phyloP scores from a whole-genome alignment of 176 grass and related monocot species.

The Chloris gayana region DNA sequence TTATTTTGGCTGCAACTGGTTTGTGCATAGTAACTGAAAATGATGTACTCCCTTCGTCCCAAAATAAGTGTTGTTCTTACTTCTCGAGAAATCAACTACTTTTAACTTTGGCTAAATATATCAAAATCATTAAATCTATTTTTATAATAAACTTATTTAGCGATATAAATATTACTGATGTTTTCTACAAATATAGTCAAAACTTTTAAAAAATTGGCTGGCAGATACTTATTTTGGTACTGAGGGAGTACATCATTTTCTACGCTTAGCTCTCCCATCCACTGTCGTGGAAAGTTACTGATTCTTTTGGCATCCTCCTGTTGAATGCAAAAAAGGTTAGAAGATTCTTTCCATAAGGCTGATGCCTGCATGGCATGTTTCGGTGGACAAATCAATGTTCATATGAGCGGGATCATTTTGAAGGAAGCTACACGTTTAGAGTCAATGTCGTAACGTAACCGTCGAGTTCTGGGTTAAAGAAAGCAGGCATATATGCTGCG shows the following conservation, averaged over 20 bases:
- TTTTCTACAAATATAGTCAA: too few relatives aligned
- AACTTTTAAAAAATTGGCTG: too few relatives aligned
- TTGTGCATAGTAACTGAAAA: too few relatives aligned
- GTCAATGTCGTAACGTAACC: neutral
- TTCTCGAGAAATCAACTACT: too few relatives aligned
- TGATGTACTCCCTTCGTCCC: too few relatives aligned
- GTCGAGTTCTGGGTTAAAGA: neutral
- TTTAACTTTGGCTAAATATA: too few relatives aligned
- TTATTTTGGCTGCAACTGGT: too few relatives aligned
- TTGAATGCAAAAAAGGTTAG: conserved; percentile 39
- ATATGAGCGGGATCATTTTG: neutral
- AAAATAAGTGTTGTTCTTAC: too few relatives aligned
- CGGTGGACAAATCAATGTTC: neutral
- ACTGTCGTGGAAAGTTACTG: neutral
- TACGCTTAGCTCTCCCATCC: neutral
- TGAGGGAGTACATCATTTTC: neutral
- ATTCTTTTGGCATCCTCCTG: neutral
- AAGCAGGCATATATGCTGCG: neutral
- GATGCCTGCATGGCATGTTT: neutral
- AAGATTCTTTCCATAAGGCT: conserved; percentile 46
- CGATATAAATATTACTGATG: too few relatives aligned
- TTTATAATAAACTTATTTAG: too few relatives aligned
- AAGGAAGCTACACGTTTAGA: conserved; percentile 6
- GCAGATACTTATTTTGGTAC: too few relatives aligned
- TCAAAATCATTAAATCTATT: too few relatives aligned